Evolutionary conservation across 768 basidiomycete genomes (phyloP), one percentile per base, ranked within the genome.

Genomic region (Pholiota molesta): DNA sequence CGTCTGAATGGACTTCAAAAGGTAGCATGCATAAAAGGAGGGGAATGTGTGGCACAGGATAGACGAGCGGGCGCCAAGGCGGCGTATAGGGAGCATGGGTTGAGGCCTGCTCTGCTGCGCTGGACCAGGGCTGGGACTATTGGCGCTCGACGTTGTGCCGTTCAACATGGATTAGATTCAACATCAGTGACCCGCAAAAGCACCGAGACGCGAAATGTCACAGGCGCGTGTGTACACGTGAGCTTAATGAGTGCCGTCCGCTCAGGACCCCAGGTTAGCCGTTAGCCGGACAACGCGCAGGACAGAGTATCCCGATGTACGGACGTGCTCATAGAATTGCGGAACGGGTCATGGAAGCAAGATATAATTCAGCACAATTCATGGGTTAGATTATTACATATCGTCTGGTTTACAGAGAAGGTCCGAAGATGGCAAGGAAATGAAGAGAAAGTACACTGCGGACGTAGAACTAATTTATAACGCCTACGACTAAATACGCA

Each of bases 21-120:
- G 81, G 71, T 95, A 95, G 72, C 92, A 94, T 3, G 91, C 89
- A 71, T 95, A 95, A 72, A 95, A 92, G 0, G 81, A 67, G 0
- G 89, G 89, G 64, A 86, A 84, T 17, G 68, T 52, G 55, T 71
- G 68, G 37, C 59, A 60, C 19, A 69, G 57, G 11, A 72, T 47
- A n/a, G 66, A 61, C 26, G 69, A 64, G 33, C 64, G 62, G 7
- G 63, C 29, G 29, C 66, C 66, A 19, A 68, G 56, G 14, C 23
- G 57, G 33, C 57, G 52, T 26, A 59, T 59, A 26, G 58, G 47
- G 19, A 44, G 52, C 31, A 59, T 40, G 19, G 53, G 13, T 19
- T 23, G 47, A 21, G 57, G 53, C 57, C 54, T 54, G 40, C 21
- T 26, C 31, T 16, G 21, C 26, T 17, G 51, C 2, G 51, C 29